phyloP scores from a whole-genome alignment of 2,329 filamentous ascomycete species.

The Paecilomyces fulvus region DNA sequence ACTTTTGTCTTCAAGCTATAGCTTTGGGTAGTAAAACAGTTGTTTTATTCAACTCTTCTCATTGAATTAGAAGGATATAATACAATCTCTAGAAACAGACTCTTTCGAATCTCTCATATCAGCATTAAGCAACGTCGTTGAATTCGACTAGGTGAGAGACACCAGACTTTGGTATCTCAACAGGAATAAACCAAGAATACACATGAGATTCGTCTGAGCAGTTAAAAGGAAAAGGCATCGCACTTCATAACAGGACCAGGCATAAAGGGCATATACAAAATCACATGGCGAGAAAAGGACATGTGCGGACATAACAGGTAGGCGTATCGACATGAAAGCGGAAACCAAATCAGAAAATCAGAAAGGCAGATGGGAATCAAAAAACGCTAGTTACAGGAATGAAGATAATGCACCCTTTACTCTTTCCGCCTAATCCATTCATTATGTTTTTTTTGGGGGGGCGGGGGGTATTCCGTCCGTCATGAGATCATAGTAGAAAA shows the following conservation, averaged over 20 bases:
- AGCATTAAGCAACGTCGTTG: background rate
- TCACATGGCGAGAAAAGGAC: background rate
- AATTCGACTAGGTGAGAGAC: background rate
- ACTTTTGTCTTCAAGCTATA: background rate
- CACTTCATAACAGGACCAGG: background rate
- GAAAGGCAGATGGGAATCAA: background rate
- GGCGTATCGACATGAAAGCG: background rate
- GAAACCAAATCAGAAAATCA: background rate
- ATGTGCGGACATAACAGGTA: background rate
- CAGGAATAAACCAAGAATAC: background rate
- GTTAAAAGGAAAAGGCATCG: background rate
- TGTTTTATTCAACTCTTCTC: background rate
- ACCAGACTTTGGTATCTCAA: background rate
- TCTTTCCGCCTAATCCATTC: background rate
- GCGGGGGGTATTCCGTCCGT: background rate
- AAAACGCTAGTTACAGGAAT: background rate
- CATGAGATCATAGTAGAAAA: background rate
- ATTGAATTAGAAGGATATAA: background rate
- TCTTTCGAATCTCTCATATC: background rate
- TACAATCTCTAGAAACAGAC: background rate
- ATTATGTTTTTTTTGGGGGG: background rate
- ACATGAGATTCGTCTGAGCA: background rate
- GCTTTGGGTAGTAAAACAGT: background rate
- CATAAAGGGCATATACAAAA: background rate
- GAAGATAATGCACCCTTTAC: background rate